Percentiles rank a stretch among this genome's conserved stretches.
These are phyloP conservation scores for Wickerhamomyces sp. DNA, from an alignment of 1,139 yeast species.

Conservation along the genomic window DNA sequence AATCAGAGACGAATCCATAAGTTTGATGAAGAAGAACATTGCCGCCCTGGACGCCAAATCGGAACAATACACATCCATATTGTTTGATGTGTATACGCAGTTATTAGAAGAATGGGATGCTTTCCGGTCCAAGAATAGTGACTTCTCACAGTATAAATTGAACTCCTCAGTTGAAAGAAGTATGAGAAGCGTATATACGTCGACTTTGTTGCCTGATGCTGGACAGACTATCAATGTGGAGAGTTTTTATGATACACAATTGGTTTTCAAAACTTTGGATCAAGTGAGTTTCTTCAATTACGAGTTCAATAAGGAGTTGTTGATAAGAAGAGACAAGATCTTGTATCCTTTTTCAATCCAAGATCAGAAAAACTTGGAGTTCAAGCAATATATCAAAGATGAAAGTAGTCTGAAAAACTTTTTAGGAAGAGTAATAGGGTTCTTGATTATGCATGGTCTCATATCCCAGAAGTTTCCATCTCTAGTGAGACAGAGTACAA, in stretches of 20 bases:
- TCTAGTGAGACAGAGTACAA: conserved; percentile 48
- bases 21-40: conserved; percentile 68
- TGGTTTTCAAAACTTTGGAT: conserved; percentile 74
- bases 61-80: conserved; percentile 51
- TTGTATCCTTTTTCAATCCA: conserved; percentile 55
- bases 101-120: conserved; percentile 57
- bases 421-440: conserved; percentile 65
- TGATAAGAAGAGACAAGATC: conserved; percentile 66
- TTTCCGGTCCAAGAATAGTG: conserved; percentile 34
- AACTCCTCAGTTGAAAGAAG: conserved; percentile 84
- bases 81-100: conserved; percentile 49
- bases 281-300: conserved; percentile 55
- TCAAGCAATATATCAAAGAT: conserved; percentile 23
- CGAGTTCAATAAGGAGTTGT: conserved; percentile 68
- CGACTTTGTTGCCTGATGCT: conserved; percentile 22
- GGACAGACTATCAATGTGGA: conserved; percentile 42
- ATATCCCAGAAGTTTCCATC: conserved; percentile 38
- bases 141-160: conserved; percentile 58
- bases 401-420: conserved; percentile 46
- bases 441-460: conserved; percentile 58
- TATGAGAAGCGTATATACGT: conserved; percentile 47
- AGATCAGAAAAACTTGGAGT: conserved; percentile 21
- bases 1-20: conserved; percentile 76
- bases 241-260: conserved; percentile 74
- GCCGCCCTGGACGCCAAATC: conserved; percentile 59